phyloP scores from a whole-genome alignment of 2,329 filamentous ascomycete species.

The Stagonosporopsis chrysanthemi region DNA sequence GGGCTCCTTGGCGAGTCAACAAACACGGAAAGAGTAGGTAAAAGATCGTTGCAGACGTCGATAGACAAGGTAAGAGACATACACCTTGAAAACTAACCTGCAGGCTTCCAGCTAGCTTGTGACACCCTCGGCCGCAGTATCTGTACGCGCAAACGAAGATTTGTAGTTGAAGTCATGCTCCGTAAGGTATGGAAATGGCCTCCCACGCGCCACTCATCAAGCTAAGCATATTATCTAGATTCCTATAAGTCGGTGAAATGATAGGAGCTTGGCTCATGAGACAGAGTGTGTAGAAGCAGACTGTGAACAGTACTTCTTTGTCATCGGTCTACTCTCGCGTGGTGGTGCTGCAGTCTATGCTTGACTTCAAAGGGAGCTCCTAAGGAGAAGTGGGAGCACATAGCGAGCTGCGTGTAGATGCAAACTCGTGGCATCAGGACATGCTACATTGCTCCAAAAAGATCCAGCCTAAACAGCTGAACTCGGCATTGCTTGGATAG shows the following conservation, averaged over 20 bases:
- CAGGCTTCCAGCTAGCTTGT: background rate
- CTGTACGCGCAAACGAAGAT: background rate
- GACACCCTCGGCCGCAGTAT: background rate
- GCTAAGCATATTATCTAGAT: background rate
- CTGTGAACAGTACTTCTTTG: too few relatives aligned
- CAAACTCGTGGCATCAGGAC: background rate
- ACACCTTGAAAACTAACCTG: too few relatives aligned
- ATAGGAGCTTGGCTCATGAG: too few relatives aligned
- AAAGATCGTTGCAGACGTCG: conserved; percentile 1
- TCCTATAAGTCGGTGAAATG: background rate
- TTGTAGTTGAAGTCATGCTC: background rate
- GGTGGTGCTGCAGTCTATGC: too few relatives aligned
- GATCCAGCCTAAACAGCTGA: background rate
- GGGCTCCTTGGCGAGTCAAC: background rate
- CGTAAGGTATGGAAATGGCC: background rate
- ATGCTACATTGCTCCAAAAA: background rate
- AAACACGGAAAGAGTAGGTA: background rate
- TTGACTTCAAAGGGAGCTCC: too few relatives aligned
- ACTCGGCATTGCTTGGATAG: too few relatives aligned
- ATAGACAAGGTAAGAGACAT: background rate
- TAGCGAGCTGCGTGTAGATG: too few relatives aligned
- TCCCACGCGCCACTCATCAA: too few relatives aligned
- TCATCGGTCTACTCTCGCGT: too few relatives aligned
- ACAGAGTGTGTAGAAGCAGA: too few relatives aligned
- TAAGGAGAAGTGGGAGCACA: too few relatives aligned